A percentile compares a stretch with the other conserved stretches of the same genome.
These are phyloP conservation scores for Russula ochroleuca DNA, from an alignment of 768 basidiomycete species.

Conservation along the genomic window DNA sequence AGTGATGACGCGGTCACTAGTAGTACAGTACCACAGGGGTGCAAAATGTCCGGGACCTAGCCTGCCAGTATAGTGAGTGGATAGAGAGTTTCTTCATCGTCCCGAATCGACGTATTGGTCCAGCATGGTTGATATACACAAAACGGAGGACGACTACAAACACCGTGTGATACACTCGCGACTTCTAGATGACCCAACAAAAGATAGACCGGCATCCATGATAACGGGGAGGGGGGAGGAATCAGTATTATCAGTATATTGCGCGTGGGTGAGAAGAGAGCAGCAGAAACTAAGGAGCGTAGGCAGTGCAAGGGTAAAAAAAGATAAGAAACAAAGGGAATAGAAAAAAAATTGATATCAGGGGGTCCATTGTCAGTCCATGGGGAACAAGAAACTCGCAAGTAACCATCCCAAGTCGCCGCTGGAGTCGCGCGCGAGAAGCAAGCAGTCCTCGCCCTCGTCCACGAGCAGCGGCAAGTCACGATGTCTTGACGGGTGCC, in stretches of 20 bases:
- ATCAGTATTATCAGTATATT: slow-evolving; percentile 12
- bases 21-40: too few relatives aligned
- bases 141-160: neutral
- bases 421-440: slow-evolving; percentile 57
- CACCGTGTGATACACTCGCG: neutral
- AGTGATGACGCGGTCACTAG: too few relatives aligned
- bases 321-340: neutral
- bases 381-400: slow-evolving; percentile 72
- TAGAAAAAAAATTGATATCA: too few relatives aligned
- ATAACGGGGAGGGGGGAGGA: neutral
- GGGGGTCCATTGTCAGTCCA: slow-evolving; percentile 37
- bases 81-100: neutral
- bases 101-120: neutral
- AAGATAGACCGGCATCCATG: neutral
- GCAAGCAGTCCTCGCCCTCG: slow-evolving; percentile 69
- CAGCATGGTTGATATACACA: neutral
- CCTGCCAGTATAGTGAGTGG: neutral
- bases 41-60: too few relatives aligned
- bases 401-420: slow-evolving; percentile 73
- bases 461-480: slow-evolving; percentile 76
- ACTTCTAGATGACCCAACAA: neutral
- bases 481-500: slow-evolving; percentile 70
- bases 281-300: neutral
- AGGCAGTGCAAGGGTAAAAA: neutral
- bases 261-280: too few relatives aligned